A percentile compares a stretch with the other conserved stretches of the same genome.
phyloP scores from a whole-genome alignment of 306 rosid genomes.

The Cicer chorassanicum region DNA sequence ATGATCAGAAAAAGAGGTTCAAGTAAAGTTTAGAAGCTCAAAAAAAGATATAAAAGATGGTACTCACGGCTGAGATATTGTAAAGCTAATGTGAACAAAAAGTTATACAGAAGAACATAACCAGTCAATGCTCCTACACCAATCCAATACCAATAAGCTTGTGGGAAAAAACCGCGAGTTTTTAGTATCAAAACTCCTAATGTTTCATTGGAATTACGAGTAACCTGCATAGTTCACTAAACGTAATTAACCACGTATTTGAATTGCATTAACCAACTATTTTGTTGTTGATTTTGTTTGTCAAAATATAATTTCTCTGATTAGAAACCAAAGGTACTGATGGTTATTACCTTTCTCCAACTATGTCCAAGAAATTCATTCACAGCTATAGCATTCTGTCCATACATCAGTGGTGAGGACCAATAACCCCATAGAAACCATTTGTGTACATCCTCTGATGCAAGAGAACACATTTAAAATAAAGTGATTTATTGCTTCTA shows the following conservation, averaged over 20 bases:
- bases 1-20: neutral
- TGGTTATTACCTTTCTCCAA: conserved; percentile 67
- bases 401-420: conserved; percentile 83
- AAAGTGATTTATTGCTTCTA: neutral
- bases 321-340: neutral
- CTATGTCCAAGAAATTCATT: conserved; percentile 80
- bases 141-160: conserved; percentile 89
- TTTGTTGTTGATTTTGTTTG: too few relatives aligned
- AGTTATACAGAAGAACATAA: conserved; percentile 65
- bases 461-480: conserved; percentile 35
- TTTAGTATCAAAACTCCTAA: conserved; percentile 69
- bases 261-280: too few relatives aligned
- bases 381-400: conserved; percentile 76
- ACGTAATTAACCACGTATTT: too few relatives aligned
- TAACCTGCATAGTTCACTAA: conserved; percentile 53
- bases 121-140: conserved; percentile 85
- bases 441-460: conserved; percentile 62
- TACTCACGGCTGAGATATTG: conserved; percentile 74
- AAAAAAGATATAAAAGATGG: neutral
- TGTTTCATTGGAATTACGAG: conserved; percentile 62
- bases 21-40: neutral
- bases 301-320: too few relatives aligned
- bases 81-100: conserved; percentile 68
- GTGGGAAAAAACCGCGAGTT: conserved; percentile 75
- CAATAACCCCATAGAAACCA: conserved; percentile 89